Conservation (phyloP, 768 basidiomycete species). For the Leccinum subgranulosum region DNA sequence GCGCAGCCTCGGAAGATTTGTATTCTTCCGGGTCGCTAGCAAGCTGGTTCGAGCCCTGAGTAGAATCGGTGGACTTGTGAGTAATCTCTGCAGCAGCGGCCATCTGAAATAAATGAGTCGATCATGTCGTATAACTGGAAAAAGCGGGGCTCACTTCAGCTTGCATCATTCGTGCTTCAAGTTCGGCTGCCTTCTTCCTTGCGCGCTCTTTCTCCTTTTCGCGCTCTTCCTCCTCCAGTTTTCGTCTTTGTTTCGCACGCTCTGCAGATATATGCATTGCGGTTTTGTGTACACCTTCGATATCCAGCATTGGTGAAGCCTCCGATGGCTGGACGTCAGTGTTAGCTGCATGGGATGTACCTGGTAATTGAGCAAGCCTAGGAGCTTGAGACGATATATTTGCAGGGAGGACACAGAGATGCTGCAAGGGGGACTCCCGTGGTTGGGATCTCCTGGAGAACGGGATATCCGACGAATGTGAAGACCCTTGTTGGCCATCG, state of each 20-base stretch:
- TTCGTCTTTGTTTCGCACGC: conserved; percentile 73
- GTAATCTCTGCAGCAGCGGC: conserved; percentile 42
- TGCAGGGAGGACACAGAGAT: conserved; percentile 26
- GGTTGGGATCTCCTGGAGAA: conserved; percentile 36
- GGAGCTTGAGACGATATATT: conserved; percentile 6
- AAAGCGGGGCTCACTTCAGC: conserved; percentile 15
- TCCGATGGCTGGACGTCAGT: conserved; percentile 33
- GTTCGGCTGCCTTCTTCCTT: conserved; percentile 69
- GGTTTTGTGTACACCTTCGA: conserved; percentile 69
- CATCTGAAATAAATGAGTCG: conserved; percentile 25
- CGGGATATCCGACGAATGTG: conserved; percentile 20
- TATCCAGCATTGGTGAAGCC: conserved; percentile 35
- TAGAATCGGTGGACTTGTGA: conserved; percentile 42
- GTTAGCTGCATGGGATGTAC: conserved; percentile 39
- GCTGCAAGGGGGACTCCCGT: conserved; percentile 41
- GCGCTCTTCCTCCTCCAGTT: conserved; percentile 80
- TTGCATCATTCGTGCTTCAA: conserved; percentile 63
- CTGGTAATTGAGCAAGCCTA: conserved; percentile 41
- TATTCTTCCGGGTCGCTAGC: conserved; percentile 6
- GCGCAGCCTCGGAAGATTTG: neutral
- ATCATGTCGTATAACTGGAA: conserved; percentile 4
- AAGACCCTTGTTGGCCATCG: conserved; percentile 20
- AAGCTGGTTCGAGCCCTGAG: conserved; percentile 5
- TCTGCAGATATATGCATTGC: conserved; percentile 85
- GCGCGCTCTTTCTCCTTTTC: conserved; percentile 81